Conservation (phyloP, 345 rosid species). For the Diplotaxis tenuifolia region DNA sequence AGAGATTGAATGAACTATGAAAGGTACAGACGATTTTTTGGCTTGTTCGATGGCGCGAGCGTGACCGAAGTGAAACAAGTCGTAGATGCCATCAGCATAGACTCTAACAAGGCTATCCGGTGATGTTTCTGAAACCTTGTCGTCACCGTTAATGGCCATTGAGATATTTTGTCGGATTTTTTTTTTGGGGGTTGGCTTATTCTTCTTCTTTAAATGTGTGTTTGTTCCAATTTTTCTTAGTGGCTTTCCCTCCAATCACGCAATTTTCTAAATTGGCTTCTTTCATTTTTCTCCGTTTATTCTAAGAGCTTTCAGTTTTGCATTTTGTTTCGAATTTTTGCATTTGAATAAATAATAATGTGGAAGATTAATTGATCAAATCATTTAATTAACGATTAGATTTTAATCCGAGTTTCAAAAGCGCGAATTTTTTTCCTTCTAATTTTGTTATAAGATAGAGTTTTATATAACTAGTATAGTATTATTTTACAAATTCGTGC, state of each 20-base stretch:
- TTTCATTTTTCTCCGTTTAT: not conserved
- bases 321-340: not conserved
- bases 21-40: conserved; percentile 47
- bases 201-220: not conserved
- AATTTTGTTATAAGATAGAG: no score
- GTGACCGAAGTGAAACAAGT: conserved; percentile 68
- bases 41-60: conserved; percentile 76
- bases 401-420: no score
- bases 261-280: conserved; percentile 22
- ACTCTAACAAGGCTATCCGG: conserved; percentile 46
- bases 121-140: not conserved
- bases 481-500: no score
- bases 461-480: no score
- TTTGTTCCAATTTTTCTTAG: conserved; percentile 5
- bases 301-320: not conserved
- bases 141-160: conserved; percentile 18
- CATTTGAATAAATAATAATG: not conserved
- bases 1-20: not conserved
- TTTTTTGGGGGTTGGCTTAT: not conserved
- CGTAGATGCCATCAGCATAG: conserved; percentile 69
- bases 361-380: not conserved
- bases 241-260: conserved; percentile 38
- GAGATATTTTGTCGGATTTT: not conserved
- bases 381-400: not conserved
- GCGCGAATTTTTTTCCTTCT: no score